These are phyloP conservation scores for Syzygium aqueum DNA, from an alignment of 345 rosid species.

Conservation along the genomic window DNA sequence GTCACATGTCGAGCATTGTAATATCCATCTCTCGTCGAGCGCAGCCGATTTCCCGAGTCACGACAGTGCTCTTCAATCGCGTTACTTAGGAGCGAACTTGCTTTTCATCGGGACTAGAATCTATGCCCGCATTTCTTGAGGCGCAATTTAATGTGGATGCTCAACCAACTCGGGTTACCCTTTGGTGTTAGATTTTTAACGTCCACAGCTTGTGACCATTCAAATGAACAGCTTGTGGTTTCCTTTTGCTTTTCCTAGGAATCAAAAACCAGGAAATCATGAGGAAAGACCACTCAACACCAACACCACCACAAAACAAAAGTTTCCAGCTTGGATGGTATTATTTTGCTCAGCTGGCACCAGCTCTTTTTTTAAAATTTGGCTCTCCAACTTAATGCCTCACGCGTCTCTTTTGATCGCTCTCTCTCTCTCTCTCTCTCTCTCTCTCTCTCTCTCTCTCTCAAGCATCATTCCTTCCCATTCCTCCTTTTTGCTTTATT, in stretches of 20 bases:
- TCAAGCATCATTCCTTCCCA: background rate
- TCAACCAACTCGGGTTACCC: background rate
- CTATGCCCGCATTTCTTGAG: background rate
- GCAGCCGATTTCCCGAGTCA: background rate
- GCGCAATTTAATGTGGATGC: background rate
- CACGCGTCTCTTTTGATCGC: background rate
- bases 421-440: background rate
- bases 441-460: background rate
- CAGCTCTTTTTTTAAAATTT: background rate
- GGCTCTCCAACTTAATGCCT: background rate
- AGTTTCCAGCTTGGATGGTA: slow-evolving; percentile 14
- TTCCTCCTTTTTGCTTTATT: background rate
- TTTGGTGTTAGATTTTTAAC: background rate
- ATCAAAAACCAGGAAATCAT: background rate
- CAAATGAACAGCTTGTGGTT: background rate
- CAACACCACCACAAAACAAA: background rate
- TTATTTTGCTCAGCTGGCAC: slow-evolving; percentile 3
- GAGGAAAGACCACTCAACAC: background rate
- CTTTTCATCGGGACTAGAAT: background rate
- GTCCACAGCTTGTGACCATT: background rate
- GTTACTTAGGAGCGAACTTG: background rate
- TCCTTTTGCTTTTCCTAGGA: background rate
- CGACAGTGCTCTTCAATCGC: background rate
- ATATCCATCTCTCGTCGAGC: background rate
- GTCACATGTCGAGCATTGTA: background rate